A percentile compares a stretch with the other conserved stretches of the same genome.
phyloP scores from a whole-genome alignment of 371 early-diverging fungal species.

The Mucor sp. region DNA sequence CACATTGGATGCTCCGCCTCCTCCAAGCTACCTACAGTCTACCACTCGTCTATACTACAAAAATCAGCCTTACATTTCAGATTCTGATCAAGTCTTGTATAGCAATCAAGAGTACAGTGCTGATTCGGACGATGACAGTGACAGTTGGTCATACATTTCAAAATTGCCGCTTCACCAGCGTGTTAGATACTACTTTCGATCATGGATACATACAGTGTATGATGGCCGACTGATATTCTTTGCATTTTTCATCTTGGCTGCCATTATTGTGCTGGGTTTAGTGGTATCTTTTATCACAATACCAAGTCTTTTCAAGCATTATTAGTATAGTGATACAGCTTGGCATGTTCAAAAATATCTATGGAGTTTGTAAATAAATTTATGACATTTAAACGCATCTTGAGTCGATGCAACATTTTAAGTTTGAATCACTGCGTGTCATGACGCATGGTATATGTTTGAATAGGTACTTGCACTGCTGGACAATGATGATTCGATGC shows the following conservation, averaged over 20 bases:
- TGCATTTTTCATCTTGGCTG: slow-evolving; percentile 4
- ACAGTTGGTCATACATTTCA: background rate
- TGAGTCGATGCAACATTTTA: background rate
- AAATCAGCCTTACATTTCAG: slow-evolving; percentile 11
- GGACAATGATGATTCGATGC: background rate
- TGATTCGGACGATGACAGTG: background rate
- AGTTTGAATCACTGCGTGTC: background rate
- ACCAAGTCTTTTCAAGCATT: slow-evolving; percentile 8
- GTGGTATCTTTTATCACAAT: background rate
- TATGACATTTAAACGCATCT: background rate
- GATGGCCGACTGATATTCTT: slow-evolving; percentile 6
- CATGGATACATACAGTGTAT: slow-evolving; percentile 7
- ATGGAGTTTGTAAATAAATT: slow-evolving; percentile 12
- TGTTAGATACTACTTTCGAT: background rate
- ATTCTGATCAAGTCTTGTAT: background rate
- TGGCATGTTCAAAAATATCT: background rate
- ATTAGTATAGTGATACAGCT: background rate
- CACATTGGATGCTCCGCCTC: background rate
- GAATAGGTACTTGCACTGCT: background rate
- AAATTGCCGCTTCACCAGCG: background rate
- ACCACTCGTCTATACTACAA: slow-evolving; percentile 8
- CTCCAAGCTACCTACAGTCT: slow-evolving; percentile 9
- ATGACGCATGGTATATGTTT: background rate
- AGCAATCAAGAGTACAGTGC: background rate
- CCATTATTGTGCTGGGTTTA: background rate